Evolutionary conservation across 768 basidiomycete species (phyloP).

Genomic region (Daedaleopsis sinensis): DNA sequence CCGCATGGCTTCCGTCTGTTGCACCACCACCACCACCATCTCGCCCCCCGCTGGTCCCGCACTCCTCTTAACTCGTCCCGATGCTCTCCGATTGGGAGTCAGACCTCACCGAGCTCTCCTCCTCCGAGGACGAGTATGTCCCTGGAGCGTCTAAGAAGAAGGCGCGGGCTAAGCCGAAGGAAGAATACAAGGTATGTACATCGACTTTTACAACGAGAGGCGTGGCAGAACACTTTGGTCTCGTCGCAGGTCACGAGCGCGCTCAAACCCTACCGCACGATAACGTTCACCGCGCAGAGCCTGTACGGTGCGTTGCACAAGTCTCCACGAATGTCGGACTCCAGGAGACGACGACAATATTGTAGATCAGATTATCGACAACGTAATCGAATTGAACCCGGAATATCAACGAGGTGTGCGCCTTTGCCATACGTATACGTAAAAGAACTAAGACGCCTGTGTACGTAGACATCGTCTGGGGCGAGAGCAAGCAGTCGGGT

Average conservation of each 20-base stretch:
- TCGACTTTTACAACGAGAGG: neutral
- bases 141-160: slow-evolving; percentile 29
- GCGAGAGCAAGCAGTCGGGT: slow-evolving; percentile 57
- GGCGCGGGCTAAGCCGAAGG: slow-evolving; percentile 28
- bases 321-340: neutral
- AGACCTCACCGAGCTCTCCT: slow-evolving; percentile 50
- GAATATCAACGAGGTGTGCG: slow-evolving; percentile 63
- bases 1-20: neutral
- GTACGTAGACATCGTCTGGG: slow-evolving; percentile 63
- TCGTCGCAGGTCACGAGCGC: slow-evolving; percentile 28
- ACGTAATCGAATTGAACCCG: slow-evolving; percentile 57
- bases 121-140: slow-evolving; percentile 41
- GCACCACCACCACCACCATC: neutral
- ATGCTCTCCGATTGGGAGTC: slow-evolving; percentile 44
- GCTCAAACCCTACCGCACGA: slow-evolving; percentile 42
- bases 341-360: neutral
- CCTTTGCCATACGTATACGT: neutral
- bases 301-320: slow-evolving; percentile 43
- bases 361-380: slow-evolving; percentile 51
- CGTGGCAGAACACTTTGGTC: too few species aligned
- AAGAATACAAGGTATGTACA: slow-evolving; percentile 31
- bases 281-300: slow-evolving; percentile 45
- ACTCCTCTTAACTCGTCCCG: neutral
- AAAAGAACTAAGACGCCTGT: neutral
- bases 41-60: neutral